A percentile compares a stretch with the other conserved stretches of the same genome.
Conservation (phyloP, 176 grass and related monocot species). For the Guadua angustifolia region DNA sequence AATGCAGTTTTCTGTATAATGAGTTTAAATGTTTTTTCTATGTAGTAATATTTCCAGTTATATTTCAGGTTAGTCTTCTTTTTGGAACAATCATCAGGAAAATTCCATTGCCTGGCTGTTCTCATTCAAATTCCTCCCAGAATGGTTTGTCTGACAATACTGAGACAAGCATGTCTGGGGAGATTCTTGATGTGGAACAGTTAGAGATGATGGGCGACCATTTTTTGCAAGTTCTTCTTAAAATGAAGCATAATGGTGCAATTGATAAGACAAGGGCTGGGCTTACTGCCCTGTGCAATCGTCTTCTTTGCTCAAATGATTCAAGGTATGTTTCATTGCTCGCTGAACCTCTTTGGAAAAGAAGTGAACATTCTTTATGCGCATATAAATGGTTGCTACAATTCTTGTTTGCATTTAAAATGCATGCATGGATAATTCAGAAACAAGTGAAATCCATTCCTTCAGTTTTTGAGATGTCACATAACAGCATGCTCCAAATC, state of each 20-base stretch:
- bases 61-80: constrained; percentile 89
- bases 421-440: constrained; percentile 7
- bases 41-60: constrained; percentile 27
- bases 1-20: not conserved
- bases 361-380: constrained; percentile 12
- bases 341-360: not conserved
- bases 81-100: constrained; percentile 94
- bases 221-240: constrained; percentile 98
- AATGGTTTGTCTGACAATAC: constrained; percentile 40
- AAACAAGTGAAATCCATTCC: not conserved
- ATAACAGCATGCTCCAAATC: not conserved
- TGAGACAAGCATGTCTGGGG: constrained; percentile 38
- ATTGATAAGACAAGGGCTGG: constrained; percentile 99
- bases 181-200: constrained; percentile 80
- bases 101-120: constrained; percentile 84
- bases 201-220: constrained; percentile 87
- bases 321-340: constrained; percentile 62
- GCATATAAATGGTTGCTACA: not conserved
- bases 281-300: constrained; percentile 95
- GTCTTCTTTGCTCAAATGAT: constrained; percentile 98
- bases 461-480: constrained; percentile 1
- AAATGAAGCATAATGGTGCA: constrained; percentile 99
- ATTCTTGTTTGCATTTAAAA: constrained; percentile 33
- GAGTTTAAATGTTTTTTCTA: constrained; percentile 8
- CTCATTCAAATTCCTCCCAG: constrained; percentile 56